These are phyloP conservation scores for Tetrahymena malaccensis DNA, from an alignment of 73 alveolate species.

Conservation along the genomic window DNA sequence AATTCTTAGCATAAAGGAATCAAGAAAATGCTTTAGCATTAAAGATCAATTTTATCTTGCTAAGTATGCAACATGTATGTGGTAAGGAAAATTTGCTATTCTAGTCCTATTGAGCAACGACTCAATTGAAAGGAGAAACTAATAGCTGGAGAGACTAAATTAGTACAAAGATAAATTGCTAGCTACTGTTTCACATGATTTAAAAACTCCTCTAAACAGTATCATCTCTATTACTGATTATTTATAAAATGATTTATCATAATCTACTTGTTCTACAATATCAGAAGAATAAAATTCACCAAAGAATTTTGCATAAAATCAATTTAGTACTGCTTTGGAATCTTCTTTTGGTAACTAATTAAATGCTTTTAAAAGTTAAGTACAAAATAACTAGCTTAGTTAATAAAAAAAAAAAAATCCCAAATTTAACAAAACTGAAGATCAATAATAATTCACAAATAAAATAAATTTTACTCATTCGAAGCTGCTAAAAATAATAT, in stretches of 20 bases:
- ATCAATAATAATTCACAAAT: neutral
- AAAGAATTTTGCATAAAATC: neutral
- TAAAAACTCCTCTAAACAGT: slow-evolving; percentile 1
- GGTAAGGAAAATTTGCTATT: neutral
- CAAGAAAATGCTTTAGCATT: neutral
- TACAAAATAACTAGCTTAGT: neutral
- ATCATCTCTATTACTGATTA: neutral
- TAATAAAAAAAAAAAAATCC: neutral
- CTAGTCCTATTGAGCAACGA: neutral
- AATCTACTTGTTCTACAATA: neutral
- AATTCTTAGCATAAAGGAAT: neutral
- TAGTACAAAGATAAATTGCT: neutral
- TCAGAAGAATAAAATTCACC: neutral
- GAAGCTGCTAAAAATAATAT: neutral
- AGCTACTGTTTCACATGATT: neutral
- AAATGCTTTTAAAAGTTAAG: neutral
- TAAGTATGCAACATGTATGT: neutral
- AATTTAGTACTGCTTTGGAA: neutral
- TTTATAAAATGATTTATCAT: neutral
- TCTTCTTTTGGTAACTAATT: neutral
- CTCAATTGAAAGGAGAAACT: neutral
- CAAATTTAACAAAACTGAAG: neutral
- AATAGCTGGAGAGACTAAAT: neutral
- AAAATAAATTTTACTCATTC: neutral
- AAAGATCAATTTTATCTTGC: neutral